Evolutionary conservation across 2,329 filamentous ascomycete genomes (phyloP).

Genomic region (Clarireedia homoeocarpa): DNA sequence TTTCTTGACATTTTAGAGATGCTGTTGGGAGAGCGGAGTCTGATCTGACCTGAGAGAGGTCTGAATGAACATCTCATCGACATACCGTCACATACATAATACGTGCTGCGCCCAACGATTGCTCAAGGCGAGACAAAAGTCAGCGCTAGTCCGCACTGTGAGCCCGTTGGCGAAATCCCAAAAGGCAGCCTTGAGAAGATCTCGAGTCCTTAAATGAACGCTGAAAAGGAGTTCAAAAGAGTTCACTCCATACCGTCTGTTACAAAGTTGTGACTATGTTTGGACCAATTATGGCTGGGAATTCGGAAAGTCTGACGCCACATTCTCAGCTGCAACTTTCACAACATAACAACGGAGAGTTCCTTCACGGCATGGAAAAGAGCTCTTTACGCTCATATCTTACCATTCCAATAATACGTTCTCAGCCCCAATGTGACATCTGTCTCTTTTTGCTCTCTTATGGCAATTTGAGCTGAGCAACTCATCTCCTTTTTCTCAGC

Average conservation of each 20-base stretch:
- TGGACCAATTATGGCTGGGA: neutral
- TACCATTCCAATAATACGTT: neutral
- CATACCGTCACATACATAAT: no score
- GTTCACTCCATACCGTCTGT: neutral
- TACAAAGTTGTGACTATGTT: neutral
- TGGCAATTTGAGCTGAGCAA: neutral
- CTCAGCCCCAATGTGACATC: neutral
- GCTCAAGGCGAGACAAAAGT: no score
- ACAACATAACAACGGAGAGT: neutral
- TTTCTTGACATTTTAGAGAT: no score
- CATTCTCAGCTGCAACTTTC: constrained; percentile 1
- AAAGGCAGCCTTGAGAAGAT: neutral
- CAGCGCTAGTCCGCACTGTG: no score
- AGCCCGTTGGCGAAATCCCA: no score
- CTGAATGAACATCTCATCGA: no score
- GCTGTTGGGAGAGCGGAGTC: no score
- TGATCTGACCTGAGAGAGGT: no score
- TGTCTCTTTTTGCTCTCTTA: neutral
- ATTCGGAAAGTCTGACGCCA: neutral
- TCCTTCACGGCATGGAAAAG: neutral
- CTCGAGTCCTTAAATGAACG: neutral
- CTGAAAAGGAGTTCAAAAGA: neutral
- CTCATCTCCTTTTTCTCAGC: constrained; percentile 2
- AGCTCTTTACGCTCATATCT: neutral
- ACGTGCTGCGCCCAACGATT: no score